A percentile compares a stretch with the other conserved stretches of the same genome.
Evolutionary conservation across 1,284 basidiomycete species (phyloP).

Genomic region (Phellopilus nigrolimitatus): DNA sequence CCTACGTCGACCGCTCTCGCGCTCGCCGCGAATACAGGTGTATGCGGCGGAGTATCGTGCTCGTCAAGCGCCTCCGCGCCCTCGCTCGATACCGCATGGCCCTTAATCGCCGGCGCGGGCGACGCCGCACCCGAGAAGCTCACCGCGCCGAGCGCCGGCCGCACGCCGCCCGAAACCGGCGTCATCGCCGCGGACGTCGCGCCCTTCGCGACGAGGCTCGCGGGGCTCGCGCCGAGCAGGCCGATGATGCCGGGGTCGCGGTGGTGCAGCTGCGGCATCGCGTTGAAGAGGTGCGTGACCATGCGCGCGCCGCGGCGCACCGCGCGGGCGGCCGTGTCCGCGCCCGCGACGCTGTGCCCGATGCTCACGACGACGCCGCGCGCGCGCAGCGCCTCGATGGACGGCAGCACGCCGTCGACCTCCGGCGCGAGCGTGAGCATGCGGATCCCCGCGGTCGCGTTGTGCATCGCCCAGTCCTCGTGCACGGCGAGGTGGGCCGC

Average conservation of each 20-base stretch:
- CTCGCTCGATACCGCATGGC: conserved; percentile 26
- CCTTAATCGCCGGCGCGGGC: conserved; percentile 22
- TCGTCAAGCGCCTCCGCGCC: conserved; percentile 64
- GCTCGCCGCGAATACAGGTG: conserved; percentile 34
- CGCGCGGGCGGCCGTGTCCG: conserved; percentile 63
- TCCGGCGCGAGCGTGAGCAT: conserved; percentile 88
- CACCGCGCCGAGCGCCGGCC: too few species aligned
- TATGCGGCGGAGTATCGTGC: conserved; percentile 54
- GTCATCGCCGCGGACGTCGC: background rate
- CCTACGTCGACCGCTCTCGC: background rate
- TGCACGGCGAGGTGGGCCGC: conserved; percentile 51
- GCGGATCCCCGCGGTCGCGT: conserved; percentile 53
- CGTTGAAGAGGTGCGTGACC: conserved; percentile 91
- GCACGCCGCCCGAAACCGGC: background rate
- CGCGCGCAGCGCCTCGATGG: conserved; percentile 51
- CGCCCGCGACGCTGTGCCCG: conserved; percentile 75
- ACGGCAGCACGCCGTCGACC: conserved; percentile 67
- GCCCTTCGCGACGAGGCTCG: conserved; percentile 30
- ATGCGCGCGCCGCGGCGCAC: conserved; percentile 69
- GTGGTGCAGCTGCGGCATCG: conserved; percentile 85
- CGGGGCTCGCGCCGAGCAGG: conserved; percentile 73
- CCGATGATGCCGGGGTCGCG: conserved; percentile 85
- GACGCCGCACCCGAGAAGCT: conserved; percentile 21
- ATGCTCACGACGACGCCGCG: conserved; percentile 78
- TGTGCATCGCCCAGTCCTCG: conserved; percentile 52